phyloP scores from a whole-genome alignment of 1,284 basidiomycete genomes.

The Athelia psychrophila region DNA sequence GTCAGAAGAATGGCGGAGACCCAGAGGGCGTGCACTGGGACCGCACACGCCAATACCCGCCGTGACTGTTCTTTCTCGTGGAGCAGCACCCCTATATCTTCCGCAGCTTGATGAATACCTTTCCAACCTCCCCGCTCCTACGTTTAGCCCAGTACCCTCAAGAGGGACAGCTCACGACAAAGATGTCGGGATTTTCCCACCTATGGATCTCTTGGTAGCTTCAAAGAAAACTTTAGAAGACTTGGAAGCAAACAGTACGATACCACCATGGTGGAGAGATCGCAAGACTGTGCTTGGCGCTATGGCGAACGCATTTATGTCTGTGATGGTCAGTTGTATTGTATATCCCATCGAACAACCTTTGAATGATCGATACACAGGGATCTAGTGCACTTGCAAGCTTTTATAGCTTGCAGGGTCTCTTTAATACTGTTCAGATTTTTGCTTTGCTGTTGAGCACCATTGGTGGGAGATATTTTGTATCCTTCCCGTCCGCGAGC shows the following conservation, averaged over 20 bases:
- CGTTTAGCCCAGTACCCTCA: conserved; percentile 29
- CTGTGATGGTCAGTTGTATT: conserved; percentile 22
- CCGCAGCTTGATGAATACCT: conserved; percentile 60
- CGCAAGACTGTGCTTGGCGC: conserved; percentile 47
- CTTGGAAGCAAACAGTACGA: conserved; percentile 49
- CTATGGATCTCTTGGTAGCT: conserved; percentile 52
- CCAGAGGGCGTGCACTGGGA: not conserved
- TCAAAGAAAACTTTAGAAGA: conserved; percentile 52
- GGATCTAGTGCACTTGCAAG: conserved; percentile 65
- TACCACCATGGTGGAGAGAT: conserved; percentile 52
- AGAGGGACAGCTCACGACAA: conserved; percentile 14
- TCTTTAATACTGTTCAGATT: conserved; percentile 65
- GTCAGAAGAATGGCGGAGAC: not conserved
- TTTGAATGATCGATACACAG: conserved; percentile 27
- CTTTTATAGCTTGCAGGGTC: conserved; percentile 67
- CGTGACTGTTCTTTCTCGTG: conserved; percentile 49
- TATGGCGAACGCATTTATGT: conserved; percentile 39
- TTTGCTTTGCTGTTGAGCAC: conserved; percentile 68
- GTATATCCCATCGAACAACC: not conserved
- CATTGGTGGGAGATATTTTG: conserved; percentile 41
- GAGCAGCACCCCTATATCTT: conserved; percentile 53
- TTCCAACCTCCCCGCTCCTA: conserved; percentile 41
- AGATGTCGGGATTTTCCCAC: conserved; percentile 48
- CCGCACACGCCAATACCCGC: conserved; percentile 53
- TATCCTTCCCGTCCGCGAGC: not conserved